Conservation (phyloP, 257 asterid species). For the Primulina tabacum region DNA sequence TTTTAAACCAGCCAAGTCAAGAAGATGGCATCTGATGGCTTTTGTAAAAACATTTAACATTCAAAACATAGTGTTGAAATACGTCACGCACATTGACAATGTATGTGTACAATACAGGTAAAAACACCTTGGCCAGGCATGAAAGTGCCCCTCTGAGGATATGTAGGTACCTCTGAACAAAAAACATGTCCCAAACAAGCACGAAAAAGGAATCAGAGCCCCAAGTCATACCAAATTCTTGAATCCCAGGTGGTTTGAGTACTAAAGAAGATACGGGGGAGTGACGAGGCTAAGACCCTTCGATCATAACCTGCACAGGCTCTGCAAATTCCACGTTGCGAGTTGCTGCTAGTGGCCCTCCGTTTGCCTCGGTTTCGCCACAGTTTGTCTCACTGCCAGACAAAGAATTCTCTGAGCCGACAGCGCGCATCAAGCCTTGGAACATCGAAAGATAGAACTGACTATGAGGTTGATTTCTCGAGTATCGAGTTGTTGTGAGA, state of each 20-base stretch:
- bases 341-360: conserved; percentile 30
- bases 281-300: conserved; percentile 36
- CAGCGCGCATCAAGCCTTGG: conserved; percentile 68
- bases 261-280: conserved; percentile 2
- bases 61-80: not conserved
- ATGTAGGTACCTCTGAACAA: not conserved
- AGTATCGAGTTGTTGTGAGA: conserved; percentile 53
- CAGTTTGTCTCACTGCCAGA: conserved; percentile 27
- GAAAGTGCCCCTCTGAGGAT: not conserved
- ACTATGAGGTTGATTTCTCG: conserved; percentile 65
- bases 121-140: no score
- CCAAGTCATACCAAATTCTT: not conserved
- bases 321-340: conserved; percentile 26
- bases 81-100: not conserved
- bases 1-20: not conserved
- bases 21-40: not conserved
- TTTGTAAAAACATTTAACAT: not conserved
- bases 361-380: conserved; percentile 31
- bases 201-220: not conserved
- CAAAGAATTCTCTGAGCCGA: conserved; percentile 41
- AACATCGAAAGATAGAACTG: conserved; percentile 69
- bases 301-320: conserved; percentile 48
- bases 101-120: not conserved
- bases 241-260: conserved; percentile 24
- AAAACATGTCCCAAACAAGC: not conserved